Evolutionary conservation across 2,329 filamentous ascomycete species (phyloP).

Genomic region (Ploettnerulaceae sp.): DNA sequence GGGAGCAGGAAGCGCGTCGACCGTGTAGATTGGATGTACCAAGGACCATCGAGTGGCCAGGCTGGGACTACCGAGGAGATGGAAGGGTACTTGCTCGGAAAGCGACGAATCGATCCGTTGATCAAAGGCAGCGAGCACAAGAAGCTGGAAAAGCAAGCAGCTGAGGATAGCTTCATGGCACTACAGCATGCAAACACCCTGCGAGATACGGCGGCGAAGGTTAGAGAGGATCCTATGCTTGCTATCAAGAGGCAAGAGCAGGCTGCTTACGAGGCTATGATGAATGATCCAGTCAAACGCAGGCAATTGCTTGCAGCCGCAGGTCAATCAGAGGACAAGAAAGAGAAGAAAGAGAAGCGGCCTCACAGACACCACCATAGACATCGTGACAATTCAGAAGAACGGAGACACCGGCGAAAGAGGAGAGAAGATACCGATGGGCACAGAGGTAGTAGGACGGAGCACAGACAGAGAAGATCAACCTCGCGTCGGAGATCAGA

Average conservation of each 20-base stretch:
- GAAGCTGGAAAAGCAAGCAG: conserved; percentile 71
- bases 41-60: conserved; percentile 73
- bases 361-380: conserved; percentile 40
- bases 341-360: conserved; percentile 43
- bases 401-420: conserved; percentile 42
- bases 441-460: conserved; percentile 34
- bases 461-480: conserved; percentile 41
- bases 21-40: conserved; percentile 98
- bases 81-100: conserved; percentile 89
- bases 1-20: conserved; percentile 76
- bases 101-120: conserved; percentile 83
- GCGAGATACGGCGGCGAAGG: conserved; percentile 78
- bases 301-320: conserved; percentile 62
- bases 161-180: conserved; percentile 55
- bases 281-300: conserved; percentile 68
- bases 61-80: conserved; percentile 79
- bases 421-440: conserved; percentile 38
- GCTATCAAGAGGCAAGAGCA: conserved; percentile 93
- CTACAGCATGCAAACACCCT: conserved; percentile 66
- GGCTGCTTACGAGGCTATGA: conserved; percentile 72
- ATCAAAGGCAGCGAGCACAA: conserved; percentile 77
- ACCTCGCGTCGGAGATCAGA: conserved; percentile 34
- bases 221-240: conserved; percentile 84
- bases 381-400: conserved; percentile 34
- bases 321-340: conserved; percentile 47